Evolutionary conservation across 768 basidiomycete genomes (phyloP).

Genomic region (Lactarius tabidus): DNA sequence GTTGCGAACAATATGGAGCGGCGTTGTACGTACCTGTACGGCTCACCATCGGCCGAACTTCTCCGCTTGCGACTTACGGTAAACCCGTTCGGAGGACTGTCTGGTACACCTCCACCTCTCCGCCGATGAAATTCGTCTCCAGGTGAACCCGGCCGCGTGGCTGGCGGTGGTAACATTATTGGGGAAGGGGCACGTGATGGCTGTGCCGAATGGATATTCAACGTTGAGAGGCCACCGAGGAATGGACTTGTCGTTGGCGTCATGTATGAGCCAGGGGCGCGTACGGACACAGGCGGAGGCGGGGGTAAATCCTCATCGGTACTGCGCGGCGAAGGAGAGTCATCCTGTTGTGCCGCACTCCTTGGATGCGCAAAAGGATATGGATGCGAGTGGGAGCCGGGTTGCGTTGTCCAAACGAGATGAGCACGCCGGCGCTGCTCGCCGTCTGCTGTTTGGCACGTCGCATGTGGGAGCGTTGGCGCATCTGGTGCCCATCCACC

Average conservation of each 20-base stretch:
- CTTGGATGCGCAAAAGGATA: constrained; percentile 15
- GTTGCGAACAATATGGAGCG: constrained; percentile 28
- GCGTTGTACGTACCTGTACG: constrained; percentile 17
- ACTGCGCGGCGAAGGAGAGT: constrained; percentile 66
- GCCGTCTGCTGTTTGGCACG: constrained; percentile 32
- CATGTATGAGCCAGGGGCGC: constrained; percentile 30
- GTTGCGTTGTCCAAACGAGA: constrained; percentile 26
- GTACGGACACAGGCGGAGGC: constrained; percentile 29
- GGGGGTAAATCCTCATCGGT: constrained; percentile 54
- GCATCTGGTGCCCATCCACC: constrained; percentile 26
- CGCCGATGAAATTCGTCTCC: constrained; percentile 32
- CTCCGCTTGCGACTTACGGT: constrained; percentile 29
- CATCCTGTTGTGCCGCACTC: constrained; percentile 36
- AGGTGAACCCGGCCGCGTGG: constrained; percentile 37
- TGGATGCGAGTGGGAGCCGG: constrained; percentile 29
- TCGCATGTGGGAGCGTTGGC: constrained; percentile 30
- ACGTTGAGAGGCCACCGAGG: constrained; percentile 69
- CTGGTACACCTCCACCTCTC: constrained; percentile 33
- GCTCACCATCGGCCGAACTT: constrained; percentile 31
- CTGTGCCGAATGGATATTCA: constrained; percentile 68
- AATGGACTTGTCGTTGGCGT: constrained; percentile 80
- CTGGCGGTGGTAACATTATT: constrained; percentile 54
- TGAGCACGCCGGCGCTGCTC: constrained; percentile 32
- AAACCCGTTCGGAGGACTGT: constrained; percentile 36
- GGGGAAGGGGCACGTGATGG: constrained; percentile 72